These are phyloP conservation scores for Chrysosporium keratinophilum DNA, from an alignment of 2,329 filamentous ascomycete genomes.

Conservation along the genomic window DNA sequence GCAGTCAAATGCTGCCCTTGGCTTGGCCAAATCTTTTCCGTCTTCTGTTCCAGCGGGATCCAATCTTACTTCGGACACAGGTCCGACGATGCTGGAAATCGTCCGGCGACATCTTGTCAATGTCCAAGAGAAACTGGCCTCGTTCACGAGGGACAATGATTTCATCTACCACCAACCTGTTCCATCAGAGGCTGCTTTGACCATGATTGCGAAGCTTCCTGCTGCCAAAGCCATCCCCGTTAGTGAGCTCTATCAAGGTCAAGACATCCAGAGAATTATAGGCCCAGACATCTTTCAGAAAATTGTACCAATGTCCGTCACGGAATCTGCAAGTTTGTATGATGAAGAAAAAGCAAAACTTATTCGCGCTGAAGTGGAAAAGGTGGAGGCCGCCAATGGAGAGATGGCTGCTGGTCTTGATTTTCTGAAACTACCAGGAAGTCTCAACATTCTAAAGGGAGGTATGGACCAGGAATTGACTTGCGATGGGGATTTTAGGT, in stretches of 20 bases:
- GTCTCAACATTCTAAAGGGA: constrained; percentile 82
- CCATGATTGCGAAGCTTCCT: constrained; percentile 77
- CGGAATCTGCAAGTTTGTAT: constrained; percentile 91
- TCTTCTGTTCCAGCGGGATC: constrained; percentile 66
- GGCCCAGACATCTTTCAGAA: constrained; percentile 95
- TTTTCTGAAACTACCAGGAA: constrained; percentile 80
- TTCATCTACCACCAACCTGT: constrained; percentile 96
- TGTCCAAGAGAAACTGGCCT: constrained; percentile 68
- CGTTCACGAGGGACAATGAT: constrained; percentile 84
- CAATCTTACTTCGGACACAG: constrained; percentile 73
- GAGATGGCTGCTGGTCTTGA: constrained; percentile 95
- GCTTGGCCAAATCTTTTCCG: constrained; percentile 69
- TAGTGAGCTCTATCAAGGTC: constrained; percentile 89
- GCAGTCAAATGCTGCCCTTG: constrained; percentile 66
- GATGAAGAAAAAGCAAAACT: constrained; percentile 98
- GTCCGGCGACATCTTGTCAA: constrained; percentile 70
- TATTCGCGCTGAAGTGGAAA: constrained; percentile 83
- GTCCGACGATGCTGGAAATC: constrained; percentile 62
- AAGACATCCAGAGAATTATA: constrained; percentile 94
- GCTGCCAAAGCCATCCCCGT: constrained; percentile 96
- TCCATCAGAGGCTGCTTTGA: constrained; percentile 70
- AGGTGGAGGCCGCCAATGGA: constrained; percentile 81
- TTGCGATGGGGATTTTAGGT: constrained; percentile 82
- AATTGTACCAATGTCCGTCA: constrained; percentile 91
- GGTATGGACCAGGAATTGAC: constrained; percentile 81